Percentiles rank a stretch among this genome's conserved stretches.
phyloP scores from a whole-genome alignment of 2,329 filamentous ascomycete species.

The Taxawa tesnikishii region DNA sequence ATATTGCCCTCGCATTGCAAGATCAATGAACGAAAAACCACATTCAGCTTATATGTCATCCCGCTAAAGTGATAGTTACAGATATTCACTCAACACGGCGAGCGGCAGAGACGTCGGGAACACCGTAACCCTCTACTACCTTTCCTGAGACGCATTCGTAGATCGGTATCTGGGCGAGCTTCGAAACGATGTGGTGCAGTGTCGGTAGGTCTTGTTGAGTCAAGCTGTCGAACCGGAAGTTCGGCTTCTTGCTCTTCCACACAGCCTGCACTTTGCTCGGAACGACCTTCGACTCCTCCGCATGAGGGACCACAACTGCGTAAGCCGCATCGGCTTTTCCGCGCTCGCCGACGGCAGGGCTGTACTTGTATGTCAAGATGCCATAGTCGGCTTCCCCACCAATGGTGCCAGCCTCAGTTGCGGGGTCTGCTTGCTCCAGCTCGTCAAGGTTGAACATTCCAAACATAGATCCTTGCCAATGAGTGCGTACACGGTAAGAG shows the following conservation, averaged over 20 bases:
- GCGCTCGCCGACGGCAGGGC: conserved; percentile 39
- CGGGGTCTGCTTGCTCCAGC: conserved; percentile 6
- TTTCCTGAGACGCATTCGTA: conserved; percentile 25
- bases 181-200: conserved; percentile 43
- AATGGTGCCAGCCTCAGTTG: conserved; percentile 3
- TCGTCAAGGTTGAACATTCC: conserved; percentile 6
- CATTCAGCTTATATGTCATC: no score
- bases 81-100: no score
- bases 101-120: conserved; percentile 2
- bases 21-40: no score
- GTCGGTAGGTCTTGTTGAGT: conserved; percentile 47
- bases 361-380: conserved; percentile 25
- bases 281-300: conserved; percentile 6
- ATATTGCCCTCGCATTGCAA: no score
- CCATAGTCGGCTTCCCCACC: conserved; percentile 9
- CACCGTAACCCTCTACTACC: no score
- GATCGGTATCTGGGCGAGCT: conserved; percentile 44
- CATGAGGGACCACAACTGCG: conserved; percentile 25
- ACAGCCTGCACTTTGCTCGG: conserved; percentile 1
- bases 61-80: no score
- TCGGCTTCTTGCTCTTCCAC: conserved; percentile 27
- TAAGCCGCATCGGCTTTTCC: conserved; percentile 44
- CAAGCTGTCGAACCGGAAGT: conserved; percentile 34
- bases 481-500: conserved; percentile 8
- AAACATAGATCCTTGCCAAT: conserved; percentile 8